Base-by-base conservation (phyloP, 176 grass and related monocot genomes). In the Juncus effusus region DNA sequence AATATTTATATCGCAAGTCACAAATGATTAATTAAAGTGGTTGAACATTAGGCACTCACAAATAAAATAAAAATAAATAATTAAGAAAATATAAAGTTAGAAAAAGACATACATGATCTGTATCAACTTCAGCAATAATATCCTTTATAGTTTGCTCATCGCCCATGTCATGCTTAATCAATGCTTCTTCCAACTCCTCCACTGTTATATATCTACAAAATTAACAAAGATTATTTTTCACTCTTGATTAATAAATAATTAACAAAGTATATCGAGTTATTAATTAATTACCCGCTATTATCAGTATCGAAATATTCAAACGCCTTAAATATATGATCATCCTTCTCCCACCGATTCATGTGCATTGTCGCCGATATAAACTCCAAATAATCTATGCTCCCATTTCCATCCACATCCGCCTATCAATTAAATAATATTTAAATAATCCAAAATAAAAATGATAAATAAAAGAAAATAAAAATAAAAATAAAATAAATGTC, bases 341-440 rank as follows among this genome's bases (percentile, higher is more conserved):
- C 94, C 54, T 84, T 93, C 73, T 99, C 94, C 70, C 89, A 74
- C 87, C 83, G 93, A 84, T 99, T 99, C 89, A 99, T 87, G 70
- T 99, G 94, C 94, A 99, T 99, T 64, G 94, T 99, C 2, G 94
- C 94, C 5, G 89, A 90, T 74, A 99, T 89, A 54, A 99, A 99
- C 70, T 99, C 94, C 2, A 82, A 62, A 59, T 99, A 99, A 78
- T 99, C 94, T 78, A 99, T 99, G 61, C 72, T 78, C 61, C 94
- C 94, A 85, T 93, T 87, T 93, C 94, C 94, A 93, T 99, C 94
- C 74, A 99, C 89, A 79, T 99, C 94, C 67, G 94, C 94, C 94
- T 99, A 61, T 63, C 65, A 6, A 35, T 62, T 59, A 86, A 84
- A 53, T 19, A 12, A 59, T 42, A 71, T 15, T 40, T 56, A 53